Evolutionary conservation across 202 grass and related monocot genomes (phyloP).

Genomic region (Brachypodium distachyon): DNA sequence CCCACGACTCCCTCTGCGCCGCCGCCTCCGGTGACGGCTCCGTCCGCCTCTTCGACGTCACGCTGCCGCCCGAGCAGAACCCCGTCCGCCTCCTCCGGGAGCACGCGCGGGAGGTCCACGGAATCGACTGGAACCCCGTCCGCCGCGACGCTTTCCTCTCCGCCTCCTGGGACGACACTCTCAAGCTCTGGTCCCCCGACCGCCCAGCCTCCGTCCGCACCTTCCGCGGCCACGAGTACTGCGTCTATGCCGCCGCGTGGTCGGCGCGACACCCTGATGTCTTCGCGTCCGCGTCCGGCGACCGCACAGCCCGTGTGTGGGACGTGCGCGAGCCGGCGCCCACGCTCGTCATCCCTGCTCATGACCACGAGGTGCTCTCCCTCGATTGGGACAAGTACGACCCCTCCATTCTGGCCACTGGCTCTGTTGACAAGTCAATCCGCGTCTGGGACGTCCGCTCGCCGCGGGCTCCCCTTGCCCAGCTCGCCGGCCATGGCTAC

Average conservation of each 20-base stretch:
- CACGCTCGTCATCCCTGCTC: slow-evolving; percentile 65
- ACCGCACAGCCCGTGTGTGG: slow-evolving; percentile 79
- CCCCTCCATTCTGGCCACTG: slow-evolving; percentile 77
- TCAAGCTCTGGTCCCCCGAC: slow-evolving; percentile 96
- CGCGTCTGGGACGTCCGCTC: slow-evolving; percentile 87
- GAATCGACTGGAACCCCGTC: slow-evolving; percentile 90
- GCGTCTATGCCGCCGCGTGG: slow-evolving; percentile 84
- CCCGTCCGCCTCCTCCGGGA: slow-evolving; percentile 80
- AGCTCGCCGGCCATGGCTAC: slow-evolving; percentile 64
- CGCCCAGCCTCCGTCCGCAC: slow-evolving; percentile 73
- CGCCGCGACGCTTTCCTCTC: slow-evolving; percentile 86
- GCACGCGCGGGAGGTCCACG: slow-evolving; percentile 90
- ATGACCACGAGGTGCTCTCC: slow-evolving; percentile 90
- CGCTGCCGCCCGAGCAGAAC: slow-evolving; percentile 61
- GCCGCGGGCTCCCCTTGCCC: slow-evolving; percentile 43
- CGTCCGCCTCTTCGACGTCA: slow-evolving; percentile 69
- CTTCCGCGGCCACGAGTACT: slow-evolving; percentile 88
- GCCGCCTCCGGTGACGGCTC: slow-evolving; percentile 83
- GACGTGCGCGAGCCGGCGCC: slow-evolving; percentile 82
- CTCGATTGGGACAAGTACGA: slow-evolving; percentile 98
- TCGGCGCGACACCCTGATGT: slow-evolving; percentile 81
- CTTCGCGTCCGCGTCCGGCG: slow-evolving; percentile 83
- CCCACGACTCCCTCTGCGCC: slow-evolving; percentile 78
- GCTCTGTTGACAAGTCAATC: slow-evolving; percentile 87
- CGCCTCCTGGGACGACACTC: slow-evolving; percentile 84